phyloP scores from a whole-genome alignment of 805 yeast species.

The Candida ponderosae region DNA sequence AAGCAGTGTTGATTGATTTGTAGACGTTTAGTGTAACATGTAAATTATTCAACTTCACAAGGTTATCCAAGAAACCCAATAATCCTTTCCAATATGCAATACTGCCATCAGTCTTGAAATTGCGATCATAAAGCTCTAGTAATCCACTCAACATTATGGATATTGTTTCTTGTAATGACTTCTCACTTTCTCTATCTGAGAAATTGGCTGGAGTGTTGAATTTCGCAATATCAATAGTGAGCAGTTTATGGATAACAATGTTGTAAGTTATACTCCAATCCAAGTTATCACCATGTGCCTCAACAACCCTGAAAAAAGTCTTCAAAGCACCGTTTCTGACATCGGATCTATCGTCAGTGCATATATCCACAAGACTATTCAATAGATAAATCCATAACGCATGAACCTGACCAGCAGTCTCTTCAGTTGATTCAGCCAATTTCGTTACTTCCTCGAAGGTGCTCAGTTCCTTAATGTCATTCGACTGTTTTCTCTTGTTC shows the following conservation, averaged over 20 bases:
- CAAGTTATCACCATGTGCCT: slow-evolving; percentile 54
- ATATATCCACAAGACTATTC: slow-evolving; percentile 51
- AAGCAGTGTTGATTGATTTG: slow-evolving; percentile 40
- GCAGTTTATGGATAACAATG: slow-evolving; percentile 52
- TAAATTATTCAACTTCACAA: slow-evolving; percentile 36
- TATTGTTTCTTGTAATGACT: slow-evolving; percentile 55
- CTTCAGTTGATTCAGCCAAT: slow-evolving; percentile 14
- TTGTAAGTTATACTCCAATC: slow-evolving; percentile 66
- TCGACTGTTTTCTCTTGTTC: neutral
- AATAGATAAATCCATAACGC: slow-evolving; percentile 61
- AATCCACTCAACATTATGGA: slow-evolving; percentile 58
- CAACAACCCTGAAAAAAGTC: slow-evolving; percentile 76
- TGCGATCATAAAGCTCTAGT: slow-evolving; percentile 50
- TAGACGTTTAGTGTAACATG: slow-evolving; percentile 51
- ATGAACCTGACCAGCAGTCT: slow-evolving; percentile 22
- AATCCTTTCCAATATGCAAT: slow-evolving; percentile 48
- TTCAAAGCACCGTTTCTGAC: slow-evolving; percentile 88
- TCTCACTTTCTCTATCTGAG: slow-evolving; percentile 19
- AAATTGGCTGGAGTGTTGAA: slow-evolving; percentile 7
- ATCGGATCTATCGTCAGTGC: slow-evolving; percentile 62
- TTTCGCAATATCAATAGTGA: slow-evolving; percentile 19
- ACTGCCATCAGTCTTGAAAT: slow-evolving; percentile 30
- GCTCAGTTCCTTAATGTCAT: slow-evolving; percentile 2
- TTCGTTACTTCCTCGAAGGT: slow-evolving; percentile 18
- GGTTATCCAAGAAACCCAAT: slow-evolving; percentile 36